Percentiles rank a stretch among this genome's conserved stretches.
These are phyloP conservation scores for Heliamphora pulchella DNA, from an alignment of 179 eudicot genomes.

Conservation along the genomic window DNA sequence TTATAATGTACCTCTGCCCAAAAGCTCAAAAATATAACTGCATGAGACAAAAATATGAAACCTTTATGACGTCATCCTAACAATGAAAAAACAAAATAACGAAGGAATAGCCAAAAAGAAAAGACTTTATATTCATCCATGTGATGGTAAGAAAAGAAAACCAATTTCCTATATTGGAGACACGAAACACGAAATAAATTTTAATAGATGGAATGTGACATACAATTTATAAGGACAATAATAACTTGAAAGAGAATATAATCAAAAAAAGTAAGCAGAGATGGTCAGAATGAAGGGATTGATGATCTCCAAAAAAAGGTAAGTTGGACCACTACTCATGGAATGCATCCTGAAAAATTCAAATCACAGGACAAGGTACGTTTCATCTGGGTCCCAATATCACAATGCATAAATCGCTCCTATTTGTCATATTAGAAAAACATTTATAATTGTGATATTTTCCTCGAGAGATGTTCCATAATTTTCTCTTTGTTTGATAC, in stretches of 20 bases:
- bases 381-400: constrained; percentile 5
- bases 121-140: background rate
- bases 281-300: background rate
- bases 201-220: background rate
- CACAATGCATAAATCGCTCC: background rate
- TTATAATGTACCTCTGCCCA: constrained; percentile 99
- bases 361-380: background rate
- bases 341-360: background rate
- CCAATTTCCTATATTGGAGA: background rate
- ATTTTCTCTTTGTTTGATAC: background rate
- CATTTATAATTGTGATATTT: background rate
- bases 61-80: background rate
- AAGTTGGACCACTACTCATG: background rate
- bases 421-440: background rate
- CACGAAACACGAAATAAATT: background rate
- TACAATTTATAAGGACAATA: background rate
- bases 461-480: background rate
- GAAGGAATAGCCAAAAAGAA: background rate
- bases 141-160: background rate
- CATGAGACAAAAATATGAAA: constrained; percentile 16
- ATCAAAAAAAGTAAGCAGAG: background rate
- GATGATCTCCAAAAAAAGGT: background rate
- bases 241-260: background rate
- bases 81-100: background rate
- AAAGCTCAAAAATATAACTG: constrained; percentile 83